Base-by-base conservation (phyloP, 768 basidiomycete species). In the Pulveroboletus ravenelii region DNA sequence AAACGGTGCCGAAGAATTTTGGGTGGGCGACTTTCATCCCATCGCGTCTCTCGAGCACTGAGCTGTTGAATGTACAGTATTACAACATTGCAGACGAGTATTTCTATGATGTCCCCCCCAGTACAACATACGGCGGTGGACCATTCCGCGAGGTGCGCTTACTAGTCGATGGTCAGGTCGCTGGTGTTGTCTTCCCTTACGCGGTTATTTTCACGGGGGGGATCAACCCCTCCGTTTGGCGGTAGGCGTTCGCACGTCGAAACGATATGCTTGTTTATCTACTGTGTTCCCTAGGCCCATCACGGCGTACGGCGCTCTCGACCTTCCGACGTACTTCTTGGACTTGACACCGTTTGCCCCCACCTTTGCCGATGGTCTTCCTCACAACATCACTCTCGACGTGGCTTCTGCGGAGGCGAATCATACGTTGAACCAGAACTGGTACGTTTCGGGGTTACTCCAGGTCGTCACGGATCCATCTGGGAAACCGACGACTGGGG, bases 341-440 rank as follows among this genome's bases (percentile, higher is more conserved):
- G 89, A 90, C 64, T 65, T 89, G 46, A 89, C 88, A 8, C 86
- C 88, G 1, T 90, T 90, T 62, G 76, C 85, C 1, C 86, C 86
- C 6, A 59, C 82, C 17, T 74, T 91, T 32, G 75, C 81, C 0
- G 86, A 87, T 50, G 82, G 83, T 3, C 64, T 77, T n/a, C 71
- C 81, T 18, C 90, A 90, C 64, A 82, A 72, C 41, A 76, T 91
- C 60, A 78, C 82, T 46, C 72, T 93, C 38, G 83, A 92, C 59
- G 82, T 91, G 38, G 78, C 74, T 18, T 88, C 88, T 5, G 81
- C 82, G 15, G 84, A 91, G 63, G 57, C 64, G 7, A 74, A 84
- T 58, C 85, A 84, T 51, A 68, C 73, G n/a, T 80, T 85, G 59
- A 76, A 84, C 45, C 74, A 78, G 53, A 89, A 89, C 61, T 91